phyloP scores from a whole-genome alignment of 176 grass and related monocot genomes.

The Puccinellia tenuiflora region DNA sequence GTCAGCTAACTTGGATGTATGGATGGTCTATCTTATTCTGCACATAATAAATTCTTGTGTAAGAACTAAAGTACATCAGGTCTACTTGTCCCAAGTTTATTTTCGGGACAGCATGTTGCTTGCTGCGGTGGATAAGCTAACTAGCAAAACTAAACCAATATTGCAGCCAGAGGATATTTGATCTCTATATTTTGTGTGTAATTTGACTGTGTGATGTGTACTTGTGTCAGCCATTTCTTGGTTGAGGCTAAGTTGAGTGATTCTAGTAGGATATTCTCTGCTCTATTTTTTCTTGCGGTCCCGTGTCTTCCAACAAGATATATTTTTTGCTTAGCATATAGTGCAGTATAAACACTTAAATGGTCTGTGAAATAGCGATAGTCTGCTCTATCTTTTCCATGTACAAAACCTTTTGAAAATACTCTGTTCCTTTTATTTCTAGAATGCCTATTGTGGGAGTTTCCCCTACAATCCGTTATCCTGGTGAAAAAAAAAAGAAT shows the following conservation, averaged over 20 bases:
- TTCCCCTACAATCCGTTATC: too few relatives aligned
- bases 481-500: too few relatives aligned
- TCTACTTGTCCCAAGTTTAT: neutral
- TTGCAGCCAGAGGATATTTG: neutral
- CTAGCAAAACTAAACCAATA: neutral
- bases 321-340: too few relatives aligned
- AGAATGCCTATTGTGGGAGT: too few relatives aligned
- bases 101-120: neutral
- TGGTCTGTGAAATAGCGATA: too few relatives aligned
- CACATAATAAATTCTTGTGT: neutral
- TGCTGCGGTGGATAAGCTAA: neutral
- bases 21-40: neutral
- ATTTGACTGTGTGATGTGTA: too few relatives aligned
- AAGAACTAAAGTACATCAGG: neutral
- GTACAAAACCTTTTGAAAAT: too few relatives aligned
- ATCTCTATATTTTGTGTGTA: neutral
- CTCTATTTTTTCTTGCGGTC: too few relatives aligned
- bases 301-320: too few relatives aligned
- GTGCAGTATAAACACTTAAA: too few relatives aligned
- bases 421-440: too few relatives aligned
- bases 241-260: neutral
- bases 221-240: neutral
- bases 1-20: neutral
- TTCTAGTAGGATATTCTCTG: neutral
- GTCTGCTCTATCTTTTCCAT: too few relatives aligned